Percentiles rank a stretch among this genome's conserved stretches.
phyloP scores from a whole-genome alignment of 2,329 filamentous ascomycete species.

The Dendryphion nanum region DNA sequence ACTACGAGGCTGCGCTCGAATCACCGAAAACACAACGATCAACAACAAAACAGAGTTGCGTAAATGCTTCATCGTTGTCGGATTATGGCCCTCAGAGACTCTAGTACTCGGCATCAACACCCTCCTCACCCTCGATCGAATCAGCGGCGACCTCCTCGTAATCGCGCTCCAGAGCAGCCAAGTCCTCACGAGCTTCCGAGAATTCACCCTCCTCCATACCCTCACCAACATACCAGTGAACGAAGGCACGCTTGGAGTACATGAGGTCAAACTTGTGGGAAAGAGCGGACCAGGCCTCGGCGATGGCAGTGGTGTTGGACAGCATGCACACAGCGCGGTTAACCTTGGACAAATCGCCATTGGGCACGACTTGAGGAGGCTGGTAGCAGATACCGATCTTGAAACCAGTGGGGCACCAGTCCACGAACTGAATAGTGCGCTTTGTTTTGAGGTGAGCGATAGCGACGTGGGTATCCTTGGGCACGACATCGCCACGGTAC shows the following conservation, averaged over 20 bases:
- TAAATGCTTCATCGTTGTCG: neutral
- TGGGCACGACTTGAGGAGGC: constrained; percentile 91
- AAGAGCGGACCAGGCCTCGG: constrained; percentile 95
- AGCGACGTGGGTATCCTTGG: constrained; percentile 89
- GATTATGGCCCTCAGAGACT: constrained; percentile 4
- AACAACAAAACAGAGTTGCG: constrained; percentile 26
- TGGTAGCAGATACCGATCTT: constrained; percentile 99
- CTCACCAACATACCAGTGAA: constrained; percentile 99
- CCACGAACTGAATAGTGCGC: constrained; percentile 98
- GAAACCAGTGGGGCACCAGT: constrained; percentile 99
- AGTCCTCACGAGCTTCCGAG: constrained; percentile 96
- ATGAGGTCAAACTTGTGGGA: constrained; percentile 99
- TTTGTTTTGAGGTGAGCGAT: constrained; percentile 98
- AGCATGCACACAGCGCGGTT: constrained; percentile 99
- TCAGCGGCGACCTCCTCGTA: constrained; percentile 98
- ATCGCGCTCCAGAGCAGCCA: constrained; percentile 95
- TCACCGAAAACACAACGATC: constrained; percentile 11
- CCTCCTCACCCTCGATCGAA: constrained; percentile 84
- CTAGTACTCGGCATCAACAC: constrained; percentile 89
- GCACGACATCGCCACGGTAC: constrained; percentile 97
- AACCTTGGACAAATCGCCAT: constrained; percentile 96
- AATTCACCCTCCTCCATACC: constrained; percentile 99
- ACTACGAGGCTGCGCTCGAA: constrained; percentile 6
- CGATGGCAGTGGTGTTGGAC: constrained; percentile 97
- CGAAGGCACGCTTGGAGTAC: constrained; percentile 99